These are phyloP conservation scores for Lantana camara DNA, from an alignment of 257 asterid genomes.

Conservation along the genomic window DNA sequence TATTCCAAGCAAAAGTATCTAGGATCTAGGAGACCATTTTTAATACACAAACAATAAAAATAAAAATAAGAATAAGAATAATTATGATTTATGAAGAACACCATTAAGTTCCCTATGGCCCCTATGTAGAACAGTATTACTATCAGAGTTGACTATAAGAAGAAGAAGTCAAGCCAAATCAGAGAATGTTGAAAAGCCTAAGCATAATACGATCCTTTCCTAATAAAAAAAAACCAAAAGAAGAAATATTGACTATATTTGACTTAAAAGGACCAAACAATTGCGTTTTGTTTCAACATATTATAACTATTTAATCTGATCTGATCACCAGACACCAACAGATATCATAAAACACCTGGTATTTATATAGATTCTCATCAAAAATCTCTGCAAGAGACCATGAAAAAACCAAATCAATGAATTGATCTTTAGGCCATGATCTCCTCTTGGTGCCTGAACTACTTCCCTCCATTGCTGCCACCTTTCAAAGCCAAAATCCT, in stretches of 20 bases:
- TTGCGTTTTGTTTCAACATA: not conserved
- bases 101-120: not conserved
- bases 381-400: slow-evolving; percentile 48
- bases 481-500: not conserved
- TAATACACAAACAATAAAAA: too few relatives aligned
- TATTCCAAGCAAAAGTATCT: too few relatives aligned
- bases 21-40: too few relatives aligned
- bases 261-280: not conserved
- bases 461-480: slow-evolving; percentile 28
- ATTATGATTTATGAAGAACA: not conserved
- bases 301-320: not conserved
- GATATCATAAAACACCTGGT: slow-evolving; percentile 37
- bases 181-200: not conserved
- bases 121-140: not conserved
- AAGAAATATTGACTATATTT: not conserved
- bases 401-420: slow-evolving; percentile 45
- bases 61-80: too few relatives aligned
- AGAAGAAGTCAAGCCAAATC: not conserved
- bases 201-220: not conserved
- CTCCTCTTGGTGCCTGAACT: slow-evolving; percentile 6
- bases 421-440: slow-evolving; percentile 28
- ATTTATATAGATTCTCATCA: slow-evolving; percentile 40
- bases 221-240: not conserved
- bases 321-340: not conserved
- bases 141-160: not conserved